Conservation (phyloP, 2,329 filamentous ascomycete species). For the Reticulascus tulasneorum region DNA sequence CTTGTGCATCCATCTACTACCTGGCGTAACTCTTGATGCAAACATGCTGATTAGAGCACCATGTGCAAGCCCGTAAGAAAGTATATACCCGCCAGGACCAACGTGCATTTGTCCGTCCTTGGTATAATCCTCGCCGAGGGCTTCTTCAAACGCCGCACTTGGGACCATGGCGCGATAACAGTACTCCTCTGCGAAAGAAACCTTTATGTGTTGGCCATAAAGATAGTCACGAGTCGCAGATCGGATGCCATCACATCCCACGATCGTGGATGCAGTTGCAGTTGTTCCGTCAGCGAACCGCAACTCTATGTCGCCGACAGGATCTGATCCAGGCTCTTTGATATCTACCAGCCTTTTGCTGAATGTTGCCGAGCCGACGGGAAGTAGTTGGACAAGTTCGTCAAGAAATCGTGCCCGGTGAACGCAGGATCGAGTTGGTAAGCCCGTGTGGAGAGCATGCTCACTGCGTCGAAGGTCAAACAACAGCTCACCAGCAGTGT, state of each 20-base stretch:
- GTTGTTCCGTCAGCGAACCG: constrained; percentile 36
- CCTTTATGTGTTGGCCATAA: constrained; percentile 30
- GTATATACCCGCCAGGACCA: constrained; percentile 50
- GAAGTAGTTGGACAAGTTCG: constrained; percentile 33
- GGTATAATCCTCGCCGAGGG: constrained; percentile 36
- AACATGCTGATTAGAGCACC: no score
- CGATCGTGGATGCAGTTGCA: constrained; percentile 34
- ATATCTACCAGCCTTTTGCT: constrained; percentile 21
- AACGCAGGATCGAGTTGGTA: constrained; percentile 6
- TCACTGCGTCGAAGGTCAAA: no score
- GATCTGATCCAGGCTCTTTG: constrained; percentile 7
- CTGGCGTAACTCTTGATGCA: no score
- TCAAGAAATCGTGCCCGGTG: constrained; percentile 22
- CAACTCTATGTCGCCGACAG: constrained; percentile 20
- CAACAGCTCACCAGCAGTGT: constrained; percentile 12
- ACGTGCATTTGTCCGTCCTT: constrained; percentile 46
- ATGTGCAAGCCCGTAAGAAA: constrained; percentile 20
- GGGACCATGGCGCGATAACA: constrained; percentile 45
- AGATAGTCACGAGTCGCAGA: constrained; percentile 46
- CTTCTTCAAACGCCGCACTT: constrained; percentile 49
- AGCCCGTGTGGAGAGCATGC: constrained; percentile 4
- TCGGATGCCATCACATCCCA: constrained; percentile 57
- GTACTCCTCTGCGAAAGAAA: constrained; percentile 50
- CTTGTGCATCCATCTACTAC: constrained; percentile 8
- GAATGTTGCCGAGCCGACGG: constrained; percentile 21